phyloP scores from a whole-genome alignment of 2,329 filamentous ascomycete genomes.

The Exophiala lecanii-corni region DNA sequence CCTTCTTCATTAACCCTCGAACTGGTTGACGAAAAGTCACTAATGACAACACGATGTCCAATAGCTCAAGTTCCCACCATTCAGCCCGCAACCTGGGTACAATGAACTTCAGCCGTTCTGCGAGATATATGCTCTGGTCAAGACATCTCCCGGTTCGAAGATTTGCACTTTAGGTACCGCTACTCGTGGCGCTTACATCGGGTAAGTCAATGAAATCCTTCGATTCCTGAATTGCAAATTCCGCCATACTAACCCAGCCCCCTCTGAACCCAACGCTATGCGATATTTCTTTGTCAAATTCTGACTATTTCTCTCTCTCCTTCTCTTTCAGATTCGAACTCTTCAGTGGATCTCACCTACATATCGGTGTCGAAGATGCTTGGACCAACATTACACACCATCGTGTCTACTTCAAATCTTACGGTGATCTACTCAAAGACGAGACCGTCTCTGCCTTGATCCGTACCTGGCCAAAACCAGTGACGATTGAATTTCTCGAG shows the following conservation, averaged over 20 bases:
- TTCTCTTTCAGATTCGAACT: constrained; percentile 24
- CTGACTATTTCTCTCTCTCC: not conserved
- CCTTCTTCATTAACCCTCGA: too few relatives aligned
- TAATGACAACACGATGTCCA: too few relatives aligned
- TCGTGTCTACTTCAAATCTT: constrained; percentile 25
- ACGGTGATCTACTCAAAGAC: constrained; percentile 25
- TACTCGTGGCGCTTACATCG: constrained; percentile 26
- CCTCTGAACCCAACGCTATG: too few relatives aligned
- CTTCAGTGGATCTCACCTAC: constrained; percentile 25
- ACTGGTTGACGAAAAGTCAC: too few relatives aligned
- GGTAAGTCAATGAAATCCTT: constrained; percentile 18
- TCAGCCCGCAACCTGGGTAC: constrained; percentile 20
- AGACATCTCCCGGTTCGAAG: constrained; percentile 25
- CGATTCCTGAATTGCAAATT: not conserved
- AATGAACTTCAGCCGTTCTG: constrained; percentile 25
- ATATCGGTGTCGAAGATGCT: constrained; percentile 28
- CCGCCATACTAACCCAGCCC: not conserved
- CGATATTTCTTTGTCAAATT: too few relatives aligned
- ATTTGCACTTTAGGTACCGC: constrained; percentile 25
- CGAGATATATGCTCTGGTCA: constrained; percentile 27
- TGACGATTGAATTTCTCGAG: constrained; percentile 27
- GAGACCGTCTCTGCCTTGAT: constrained; percentile 19
- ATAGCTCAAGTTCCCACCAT: constrained; percentile 26
- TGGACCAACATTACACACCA: constrained; percentile 27
- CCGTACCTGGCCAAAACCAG: constrained; percentile 25